Base-by-base conservation (phyloP, 2,329 filamentous ascomycete species). In the Pseudopyrenochaeta lycopersici region DNA sequence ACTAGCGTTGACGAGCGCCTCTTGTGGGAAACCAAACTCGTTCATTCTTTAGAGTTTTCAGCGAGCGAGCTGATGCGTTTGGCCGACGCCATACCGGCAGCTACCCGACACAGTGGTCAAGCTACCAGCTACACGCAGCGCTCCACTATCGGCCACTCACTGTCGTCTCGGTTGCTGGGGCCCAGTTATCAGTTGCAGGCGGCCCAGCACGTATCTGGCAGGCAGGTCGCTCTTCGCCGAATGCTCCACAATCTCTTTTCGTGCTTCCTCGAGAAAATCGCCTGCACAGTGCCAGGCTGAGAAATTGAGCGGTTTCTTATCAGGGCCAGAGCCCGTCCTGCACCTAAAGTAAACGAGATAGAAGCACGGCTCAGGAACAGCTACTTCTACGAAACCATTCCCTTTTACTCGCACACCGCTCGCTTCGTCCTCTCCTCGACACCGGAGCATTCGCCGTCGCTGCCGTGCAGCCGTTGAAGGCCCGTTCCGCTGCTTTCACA, bases 251-350 rank as follows among this genome's bases (percentile, higher is more conserved):
- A 44, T 15, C 39, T 38, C 44, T 46, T n/a, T 43, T 20, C 36
- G 15, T 32, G 36, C 49, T 38, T 36, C 46, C 14, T 52, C 38
- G 49, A 45, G 48, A 39, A 31, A 47, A 23, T 35, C 18, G 35
- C 15, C 14, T 3, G 40, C 14, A 15, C 27, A 30, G 21, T 21
- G n/a, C 40, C 40, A 42, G 40, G 12, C n/a, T n/a, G 30, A 10
- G 6, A 30, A 6, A 15, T 29, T 41, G 7, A 21, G 23, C 6
- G 12, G 29, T 15, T 32, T 14, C 21, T 43, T 18, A 31, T 44
- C 27, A 15, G 29, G 27, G n/a, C 41, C n/a, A 4, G 7, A 7
- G 18, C 6, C 5, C 20, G 32, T 46, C 31, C 43, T n/a, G 14
- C 21, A 21, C 12, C 15, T 9, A 40, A 9, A 9, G 33, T 5